Conservation (phyloP, 208 protist genomes). For the Leishmania aethiopica region DNA sequence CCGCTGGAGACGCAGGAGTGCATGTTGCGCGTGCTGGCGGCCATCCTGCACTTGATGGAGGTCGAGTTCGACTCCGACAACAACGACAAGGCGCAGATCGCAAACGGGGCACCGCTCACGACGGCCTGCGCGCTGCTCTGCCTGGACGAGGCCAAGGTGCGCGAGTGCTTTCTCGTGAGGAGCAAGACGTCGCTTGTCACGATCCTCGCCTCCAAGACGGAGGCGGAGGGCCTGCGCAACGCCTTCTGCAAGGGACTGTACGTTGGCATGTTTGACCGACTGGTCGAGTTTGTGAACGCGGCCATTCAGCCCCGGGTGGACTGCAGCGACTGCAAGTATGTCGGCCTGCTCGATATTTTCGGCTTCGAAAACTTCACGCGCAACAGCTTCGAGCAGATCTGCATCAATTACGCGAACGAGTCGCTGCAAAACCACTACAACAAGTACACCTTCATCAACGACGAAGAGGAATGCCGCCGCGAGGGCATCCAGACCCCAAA, state of each 20-base stretch:
- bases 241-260: slow-evolving; percentile 93
- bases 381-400: slow-evolving; percentile 98
- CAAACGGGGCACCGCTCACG: slow-evolving; percentile 40
- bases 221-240: slow-evolving; percentile 85
- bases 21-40: slow-evolving; percentile 91
- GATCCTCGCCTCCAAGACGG: slow-evolving; percentile 69
- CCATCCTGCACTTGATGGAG: slow-evolving; percentile 94
- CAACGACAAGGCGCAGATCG: slow-evolving; percentile 78
- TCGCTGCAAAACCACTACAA: slow-evolving; percentile 98
- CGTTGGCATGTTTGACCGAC: slow-evolving; percentile 85
- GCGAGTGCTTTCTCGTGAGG: slow-evolving; percentile 82
- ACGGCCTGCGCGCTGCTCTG: slow-evolving; percentile 68
- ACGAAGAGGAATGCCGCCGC: slow-evolving; percentile 91
- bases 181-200: slow-evolving; percentile 75
- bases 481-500: slow-evolving; percentile 83
- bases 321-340: slow-evolving; percentile 72
- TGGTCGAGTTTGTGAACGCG: slow-evolving; percentile 88
- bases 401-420: slow-evolving; percentile 98
- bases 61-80: slow-evolving; percentile 80
- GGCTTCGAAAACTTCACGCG: slow-evolving; percentile 96
- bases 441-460: slow-evolving; percentile 95
- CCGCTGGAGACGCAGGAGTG: slow-evolving; percentile 40
- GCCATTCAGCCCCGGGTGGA: slow-evolving; percentile 67
- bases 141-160: slow-evolving; percentile 57
- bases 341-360: slow-evolving; percentile 97